Percentiles rank a stretch among this genome's conserved stretches.
Evolutionary conservation across 2,329 filamentous ascomycete species (phyloP).

Genomic region (Fusarium guadeloupense): DNA sequence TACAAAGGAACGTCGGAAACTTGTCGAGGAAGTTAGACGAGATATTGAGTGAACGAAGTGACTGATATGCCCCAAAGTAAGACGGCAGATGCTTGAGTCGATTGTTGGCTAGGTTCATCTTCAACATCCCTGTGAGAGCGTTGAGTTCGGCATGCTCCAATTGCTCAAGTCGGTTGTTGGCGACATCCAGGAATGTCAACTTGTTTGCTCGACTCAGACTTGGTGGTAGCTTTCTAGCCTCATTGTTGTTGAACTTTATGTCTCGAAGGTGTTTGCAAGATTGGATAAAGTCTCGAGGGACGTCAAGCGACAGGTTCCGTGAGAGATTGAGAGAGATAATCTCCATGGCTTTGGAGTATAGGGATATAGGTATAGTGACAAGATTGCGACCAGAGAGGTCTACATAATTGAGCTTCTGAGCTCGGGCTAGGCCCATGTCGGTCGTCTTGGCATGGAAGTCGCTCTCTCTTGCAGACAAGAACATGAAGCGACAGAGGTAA

Average conservation of each 20-base stretch:
- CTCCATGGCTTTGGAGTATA: constrained; percentile 90
- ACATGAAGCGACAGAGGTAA: constrained; percentile 95
- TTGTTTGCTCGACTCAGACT: constrained; percentile 83
- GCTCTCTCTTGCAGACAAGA: constrained; percentile 87
- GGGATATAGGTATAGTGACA: constrained; percentile 90
- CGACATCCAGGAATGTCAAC: constrained; percentile 90
- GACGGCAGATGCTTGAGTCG: constrained; percentile 79
- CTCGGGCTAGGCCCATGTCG: constrained; percentile 82
- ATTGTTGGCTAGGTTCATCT: constrained; percentile 94
- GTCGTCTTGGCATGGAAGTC: constrained; percentile 75
- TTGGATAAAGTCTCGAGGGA: constrained; percentile 96
- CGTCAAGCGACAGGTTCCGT: constrained; percentile 87
- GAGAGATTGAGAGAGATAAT: constrained; percentile 96
- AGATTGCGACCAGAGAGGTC: constrained; percentile 90
- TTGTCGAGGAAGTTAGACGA: constrained; percentile 91
- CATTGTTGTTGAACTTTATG: constrained; percentile 95
- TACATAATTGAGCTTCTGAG: constrained; percentile 92
- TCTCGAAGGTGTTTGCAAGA: constrained; percentile 90
- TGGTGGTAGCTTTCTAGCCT: constrained; percentile 83
- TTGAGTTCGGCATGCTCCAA: constrained; percentile 86
- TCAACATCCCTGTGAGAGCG: constrained; percentile 78
- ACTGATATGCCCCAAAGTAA: constrained; percentile 83
- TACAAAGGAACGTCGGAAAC: constrained; percentile 87
- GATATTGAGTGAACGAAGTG: constrained; percentile 84
- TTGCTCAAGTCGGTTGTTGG: constrained; percentile 90